phyloP scores from a whole-genome alignment of 228 moss, liverwort and hornwort genomes.

The Sphagnum magellanicum region DNA sequence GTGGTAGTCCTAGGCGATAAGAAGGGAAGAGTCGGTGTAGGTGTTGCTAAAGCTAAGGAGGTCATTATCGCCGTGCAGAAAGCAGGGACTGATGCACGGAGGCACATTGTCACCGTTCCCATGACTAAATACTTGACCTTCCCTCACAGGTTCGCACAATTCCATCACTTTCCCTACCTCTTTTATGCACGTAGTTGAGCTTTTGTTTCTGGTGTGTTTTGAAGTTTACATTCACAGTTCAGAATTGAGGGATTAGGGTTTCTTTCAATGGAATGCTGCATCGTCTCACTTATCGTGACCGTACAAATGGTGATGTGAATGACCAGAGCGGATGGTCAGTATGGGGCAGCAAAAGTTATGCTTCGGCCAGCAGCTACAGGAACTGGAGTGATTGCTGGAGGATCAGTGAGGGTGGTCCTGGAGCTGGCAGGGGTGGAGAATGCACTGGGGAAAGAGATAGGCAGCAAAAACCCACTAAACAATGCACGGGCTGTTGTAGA shows the following conservation, averaged over 20 bases:
- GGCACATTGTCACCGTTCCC: constrained; percentile 79
- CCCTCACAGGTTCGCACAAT: constrained; percentile 65
- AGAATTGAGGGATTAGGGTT: too few species aligned
- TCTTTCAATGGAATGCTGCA: background rate
- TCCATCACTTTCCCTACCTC: background rate
- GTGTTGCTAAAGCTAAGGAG: constrained; percentile 90
- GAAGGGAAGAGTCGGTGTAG: constrained; percentile 91
- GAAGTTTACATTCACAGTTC: too few species aligned
- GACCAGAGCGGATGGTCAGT: constrained; percentile 86
- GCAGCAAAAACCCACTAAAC: constrained; percentile 92
- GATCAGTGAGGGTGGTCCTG: constrained; percentile 84
- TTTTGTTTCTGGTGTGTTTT: too few species aligned
- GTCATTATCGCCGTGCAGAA: constrained; percentile 96
- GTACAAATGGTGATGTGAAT: too few species aligned
- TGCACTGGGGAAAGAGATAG: constrained; percentile 91
- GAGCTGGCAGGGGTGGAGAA: constrained; percentile 96
- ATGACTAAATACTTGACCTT: constrained; percentile 98
- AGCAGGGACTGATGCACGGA: constrained; percentile 67
- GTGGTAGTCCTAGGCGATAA: constrained; percentile 94
- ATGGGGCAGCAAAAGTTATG: constrained; percentile 97
- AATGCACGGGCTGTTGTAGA: constrained; percentile 87
- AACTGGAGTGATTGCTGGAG: constrained; percentile 98
- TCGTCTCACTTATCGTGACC: background rate
- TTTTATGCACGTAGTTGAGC: background rate
- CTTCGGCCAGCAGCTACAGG: constrained; percentile 88